Conservation (phyloP, 805 yeast species). For the Komagataella pastoris region DNA sequence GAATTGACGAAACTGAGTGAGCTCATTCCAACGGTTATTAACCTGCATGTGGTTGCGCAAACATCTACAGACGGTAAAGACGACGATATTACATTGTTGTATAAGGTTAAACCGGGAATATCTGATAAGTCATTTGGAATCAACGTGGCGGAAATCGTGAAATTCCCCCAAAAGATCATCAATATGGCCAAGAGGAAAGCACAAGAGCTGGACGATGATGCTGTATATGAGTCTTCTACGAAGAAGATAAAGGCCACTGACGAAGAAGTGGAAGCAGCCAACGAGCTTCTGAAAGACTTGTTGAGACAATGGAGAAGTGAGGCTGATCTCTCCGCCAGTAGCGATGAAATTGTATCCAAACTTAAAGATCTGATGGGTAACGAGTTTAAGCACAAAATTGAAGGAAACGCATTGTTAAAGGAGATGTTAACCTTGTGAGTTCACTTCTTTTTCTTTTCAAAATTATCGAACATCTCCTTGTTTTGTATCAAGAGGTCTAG, state of each 20-base stretch:
- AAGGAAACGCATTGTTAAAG: conserved; percentile 26
- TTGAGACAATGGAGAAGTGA: conserved; percentile 40
- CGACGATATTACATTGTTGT: conserved; percentile 73
- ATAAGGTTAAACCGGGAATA: conserved; percentile 93
- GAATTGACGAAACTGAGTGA: conserved; percentile 77
- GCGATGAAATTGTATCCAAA: conserved; percentile 24
- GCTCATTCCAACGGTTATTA: conserved; percentile 48
- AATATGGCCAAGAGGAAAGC: conserved; percentile 95
- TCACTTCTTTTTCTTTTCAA: conserved; percentile 17
- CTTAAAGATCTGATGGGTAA: conserved; percentile 22
- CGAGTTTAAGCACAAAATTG: conserved; percentile 8
- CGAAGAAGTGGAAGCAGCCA: conserved; percentile 42
- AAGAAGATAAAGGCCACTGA: conserved; percentile 33
- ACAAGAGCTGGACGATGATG: conserved; percentile 61
- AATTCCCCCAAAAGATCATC: conserved; percentile 82
- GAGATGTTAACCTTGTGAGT: conserved; percentile 13
- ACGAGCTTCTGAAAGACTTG: conserved; percentile 32
- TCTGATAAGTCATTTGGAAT: conserved; percentile 95
- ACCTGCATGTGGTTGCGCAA: conserved; percentile 89
- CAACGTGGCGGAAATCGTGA: conserved; percentile 92
- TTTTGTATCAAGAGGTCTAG: conserved; percentile 44
- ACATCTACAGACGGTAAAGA: conserved; percentile 33
- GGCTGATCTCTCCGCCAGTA: conserved; percentile 27
- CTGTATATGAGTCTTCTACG: conserved; percentile 16
- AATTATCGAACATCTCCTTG: conserved; percentile 29